Evolutionary conservation across 2,329 filamentous ascomycete species (phyloP), one percentile per base, ranked within the genome.

Genomic region (Elsinoe arachidis): DNA sequence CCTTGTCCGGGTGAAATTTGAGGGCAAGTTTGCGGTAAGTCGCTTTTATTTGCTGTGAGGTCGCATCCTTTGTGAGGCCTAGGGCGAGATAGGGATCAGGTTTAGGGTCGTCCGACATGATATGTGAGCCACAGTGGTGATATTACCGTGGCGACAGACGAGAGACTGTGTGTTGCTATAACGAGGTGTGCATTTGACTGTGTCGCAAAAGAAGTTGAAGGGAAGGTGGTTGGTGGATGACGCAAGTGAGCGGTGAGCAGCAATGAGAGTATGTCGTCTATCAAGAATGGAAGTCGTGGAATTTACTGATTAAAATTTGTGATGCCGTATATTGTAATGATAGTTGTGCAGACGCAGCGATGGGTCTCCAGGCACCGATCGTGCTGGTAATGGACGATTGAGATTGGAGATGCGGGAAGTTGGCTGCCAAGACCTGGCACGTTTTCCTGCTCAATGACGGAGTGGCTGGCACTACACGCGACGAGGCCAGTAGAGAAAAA

Each of bases 1-100:
- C 58, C 73, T 64, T 80, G 92, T 78, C 76, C 55, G 77, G 76
- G 63, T 99, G 93, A 65, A 91, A 82, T 70, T 84, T 90, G 59
- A 99, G 78, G 2, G 93, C 93, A 53, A 87, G 83, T 70, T 95
- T 96, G 68, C 90, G 87, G 76, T 99, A 99, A 15, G 92, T 90
- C 15, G 83, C 84, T 70, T 95, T 96, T 74, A 99, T 81, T 66
- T 96, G 82, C 61, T 90, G 84, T 39, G 83, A 74, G 0, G 87
- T 88, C 12, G 90, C 90, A 55, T 81, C 76, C 60, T 82, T 82
- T 37, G 85, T 79, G 39, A 99, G 71, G 19, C 78, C 81, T 7
- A 99, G 83, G 56, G 92, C 82, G 65, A 85, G 81, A 68, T 99
- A 99, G 51, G 90, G 92, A 74, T 97, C 89, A 61, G 83, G 78